Percentiles rank a stretch among this genome's conserved stretches.
These are phyloP conservation scores for Plectranthus barbatus DNA, from an alignment of 257 asterid genomes.

Conservation along the genomic window DNA sequence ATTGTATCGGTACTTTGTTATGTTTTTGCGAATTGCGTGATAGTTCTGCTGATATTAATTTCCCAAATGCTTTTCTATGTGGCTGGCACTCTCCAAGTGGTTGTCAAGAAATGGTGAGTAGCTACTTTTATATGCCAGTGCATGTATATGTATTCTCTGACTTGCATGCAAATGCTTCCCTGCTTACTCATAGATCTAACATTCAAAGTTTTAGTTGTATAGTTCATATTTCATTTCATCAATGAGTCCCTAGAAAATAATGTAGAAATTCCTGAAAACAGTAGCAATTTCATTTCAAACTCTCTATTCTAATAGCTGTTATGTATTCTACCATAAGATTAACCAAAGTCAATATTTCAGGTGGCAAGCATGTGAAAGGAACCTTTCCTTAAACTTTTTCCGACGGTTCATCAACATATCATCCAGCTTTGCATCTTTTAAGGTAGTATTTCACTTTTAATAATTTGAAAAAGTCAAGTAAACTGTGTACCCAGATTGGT, in stretches of 20 bases:
- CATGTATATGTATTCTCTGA: neutral
- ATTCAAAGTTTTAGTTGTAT: neutral
- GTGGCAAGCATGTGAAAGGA: constrained; percentile 59
- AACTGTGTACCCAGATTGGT: neutral
- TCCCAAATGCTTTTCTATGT: constrained; percentile 57
- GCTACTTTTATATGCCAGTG: constrained; percentile 5
- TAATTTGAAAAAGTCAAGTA: neutral
- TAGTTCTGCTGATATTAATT: constrained; percentile 47
- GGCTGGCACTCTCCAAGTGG: constrained; percentile 50
- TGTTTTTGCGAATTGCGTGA: constrained; percentile 68
- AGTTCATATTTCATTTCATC: constrained; percentile 11
- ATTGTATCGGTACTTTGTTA: constrained; percentile 64
- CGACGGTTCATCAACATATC: constrained; percentile 40
- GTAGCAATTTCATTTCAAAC: neutral
- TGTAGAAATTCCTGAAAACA: neutral
- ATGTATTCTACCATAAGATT: constrained; percentile 13
- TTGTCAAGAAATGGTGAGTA: constrained; percentile 71
- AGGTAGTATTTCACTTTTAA: constrained; percentile 40
- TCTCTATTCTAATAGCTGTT: neutral
- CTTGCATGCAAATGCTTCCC: constrained; percentile 4
- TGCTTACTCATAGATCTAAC: too few relatives aligned
- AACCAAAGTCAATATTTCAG: constrained; percentile 41
- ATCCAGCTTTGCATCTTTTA: constrained; percentile 44
- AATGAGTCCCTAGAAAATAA: neutral
- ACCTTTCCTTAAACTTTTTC: constrained; percentile 32